phyloP scores from a whole-genome alignment of 2,329 filamentous ascomycete species.

The Blastomyces parvus region DNA sequence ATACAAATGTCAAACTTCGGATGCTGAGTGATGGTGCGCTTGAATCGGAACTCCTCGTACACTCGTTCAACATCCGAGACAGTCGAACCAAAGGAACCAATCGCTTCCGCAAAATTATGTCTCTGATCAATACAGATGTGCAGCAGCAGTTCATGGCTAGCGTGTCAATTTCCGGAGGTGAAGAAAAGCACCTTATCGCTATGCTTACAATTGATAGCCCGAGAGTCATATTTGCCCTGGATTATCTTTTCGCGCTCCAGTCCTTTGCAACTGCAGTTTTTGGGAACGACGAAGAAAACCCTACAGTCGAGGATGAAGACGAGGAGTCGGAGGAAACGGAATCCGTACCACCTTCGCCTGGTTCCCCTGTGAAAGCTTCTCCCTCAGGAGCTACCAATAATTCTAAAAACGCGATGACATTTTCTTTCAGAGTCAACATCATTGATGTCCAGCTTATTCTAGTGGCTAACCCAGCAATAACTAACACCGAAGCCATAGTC shows the following conservation, averaged over 20 bases:
- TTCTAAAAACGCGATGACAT: constrained; percentile 48
- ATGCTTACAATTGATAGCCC: constrained; percentile 93
- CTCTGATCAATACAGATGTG: constrained; percentile 84
- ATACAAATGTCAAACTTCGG: constrained; percentile 81
- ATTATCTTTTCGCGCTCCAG: constrained; percentile 87
- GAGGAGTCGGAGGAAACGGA: constrained; percentile 25
- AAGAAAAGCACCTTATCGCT: constrained; percentile 72
- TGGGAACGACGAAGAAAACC: constrained; percentile 47
- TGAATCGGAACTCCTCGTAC: constrained; percentile 85
- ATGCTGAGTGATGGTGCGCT: constrained; percentile 88
- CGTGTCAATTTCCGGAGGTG: constrained; percentile 79
- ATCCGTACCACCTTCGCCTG: not conserved
- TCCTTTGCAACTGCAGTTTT: constrained; percentile 67
- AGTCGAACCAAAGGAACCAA: constrained; percentile 82
- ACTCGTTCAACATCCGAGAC: constrained; percentile 90
- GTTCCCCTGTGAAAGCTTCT: constrained; percentile 1
- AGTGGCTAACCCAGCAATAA: constrained; percentile 84
- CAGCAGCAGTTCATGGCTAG: constrained; percentile 97
- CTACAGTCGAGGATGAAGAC: constrained; percentile 23
- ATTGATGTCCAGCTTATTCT: constrained; percentile 95
- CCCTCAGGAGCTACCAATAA: constrained; percentile 4
- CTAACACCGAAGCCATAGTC: constrained; percentile 91
- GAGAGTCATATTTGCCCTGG: constrained; percentile 84
- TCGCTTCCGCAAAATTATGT: constrained; percentile 98
- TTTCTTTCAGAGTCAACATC: constrained; percentile 85